Evolutionary conservation across 345 rosid genomes (phyloP).

Genomic region (Crucihimalaya himalaica): DNA sequence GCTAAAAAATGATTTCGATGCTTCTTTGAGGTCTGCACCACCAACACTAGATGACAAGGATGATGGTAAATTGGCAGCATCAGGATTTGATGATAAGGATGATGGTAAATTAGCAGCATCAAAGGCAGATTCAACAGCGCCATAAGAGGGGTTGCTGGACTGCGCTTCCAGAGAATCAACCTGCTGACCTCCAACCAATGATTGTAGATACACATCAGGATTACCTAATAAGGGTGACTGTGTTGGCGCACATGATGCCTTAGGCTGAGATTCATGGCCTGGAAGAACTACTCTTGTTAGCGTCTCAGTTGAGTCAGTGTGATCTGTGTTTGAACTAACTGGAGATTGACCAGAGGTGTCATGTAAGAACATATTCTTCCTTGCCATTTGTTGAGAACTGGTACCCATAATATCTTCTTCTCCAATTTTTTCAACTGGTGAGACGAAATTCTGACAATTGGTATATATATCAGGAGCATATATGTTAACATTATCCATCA

Average conservation of each 20-base stretch:
- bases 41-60: slow-evolving; percentile 16
- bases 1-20: slow-evolving; percentile 7
- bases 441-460: background rate
- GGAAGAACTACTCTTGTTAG: background rate
- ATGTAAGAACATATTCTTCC: background rate
- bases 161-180: background rate
- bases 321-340: background rate
- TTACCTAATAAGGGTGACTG: background rate
- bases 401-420: background rate
- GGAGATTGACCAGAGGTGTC: background rate
- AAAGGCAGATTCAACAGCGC: background rate
- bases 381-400: background rate
- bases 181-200: background rate
- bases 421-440: background rate
- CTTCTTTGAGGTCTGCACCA: background rate
- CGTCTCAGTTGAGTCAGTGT: background rate
- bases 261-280: background rate
- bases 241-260: background rate
- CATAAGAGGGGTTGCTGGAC: background rate
- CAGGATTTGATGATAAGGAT: background rate
- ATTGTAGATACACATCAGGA: background rate
- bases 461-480: background rate
- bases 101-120: background rate
- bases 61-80: slow-evolving; percentile 6
- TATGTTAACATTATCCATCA: background rate